These are phyloP conservation scores for Mycena rosella DNA, from an alignment of 768 basidiomycete species.

Conservation along the genomic window DNA sequence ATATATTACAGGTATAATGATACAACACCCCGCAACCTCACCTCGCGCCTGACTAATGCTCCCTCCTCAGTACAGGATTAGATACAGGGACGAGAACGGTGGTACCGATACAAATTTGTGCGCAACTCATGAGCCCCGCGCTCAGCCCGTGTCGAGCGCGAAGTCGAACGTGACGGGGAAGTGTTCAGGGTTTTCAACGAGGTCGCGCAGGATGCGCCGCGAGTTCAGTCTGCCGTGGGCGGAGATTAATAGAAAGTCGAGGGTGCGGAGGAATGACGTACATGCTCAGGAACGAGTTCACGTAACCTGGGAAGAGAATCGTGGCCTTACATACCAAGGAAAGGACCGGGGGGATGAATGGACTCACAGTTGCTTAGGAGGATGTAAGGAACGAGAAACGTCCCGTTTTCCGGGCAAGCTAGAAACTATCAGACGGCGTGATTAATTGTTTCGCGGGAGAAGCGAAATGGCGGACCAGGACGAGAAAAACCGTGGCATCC, in stretches of 20 bases:
- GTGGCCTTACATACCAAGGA: neutral
- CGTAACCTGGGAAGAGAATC: constrained; percentile 44
- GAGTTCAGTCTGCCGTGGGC: constrained; percentile 35
- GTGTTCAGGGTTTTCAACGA: constrained; percentile 36
- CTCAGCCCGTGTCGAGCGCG: constrained; percentile 26
- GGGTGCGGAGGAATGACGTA: constrained; percentile 36
- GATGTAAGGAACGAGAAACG: constrained; percentile 52
- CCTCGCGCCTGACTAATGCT: constrained; percentile 1
- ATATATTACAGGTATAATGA: constrained; percentile 22
- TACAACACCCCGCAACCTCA: constrained; percentile 4
- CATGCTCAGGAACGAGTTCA: constrained; percentile 54
- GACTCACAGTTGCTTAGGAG: constrained; percentile 54
- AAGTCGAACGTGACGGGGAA: constrained; percentile 36
- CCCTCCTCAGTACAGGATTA: constrained; percentile 3
- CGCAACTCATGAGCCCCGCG: neutral
- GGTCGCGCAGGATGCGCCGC: constrained; percentile 35
- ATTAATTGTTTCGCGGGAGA: constrained; percentile 17
- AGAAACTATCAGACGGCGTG: constrained; percentile 42
- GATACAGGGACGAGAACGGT: constrained; percentile 21
- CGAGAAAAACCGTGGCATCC: constrained; percentile 48
- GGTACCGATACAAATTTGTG: constrained; percentile 22
- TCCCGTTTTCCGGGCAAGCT: constrained; percentile 50
- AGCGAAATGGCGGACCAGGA: constrained; percentile 41
- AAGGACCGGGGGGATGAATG: too few species aligned
- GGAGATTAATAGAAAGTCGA: neutral